Conservation (phyloP, 768 basidiomycete species). For the Steccherinum ochraceum region DNA sequence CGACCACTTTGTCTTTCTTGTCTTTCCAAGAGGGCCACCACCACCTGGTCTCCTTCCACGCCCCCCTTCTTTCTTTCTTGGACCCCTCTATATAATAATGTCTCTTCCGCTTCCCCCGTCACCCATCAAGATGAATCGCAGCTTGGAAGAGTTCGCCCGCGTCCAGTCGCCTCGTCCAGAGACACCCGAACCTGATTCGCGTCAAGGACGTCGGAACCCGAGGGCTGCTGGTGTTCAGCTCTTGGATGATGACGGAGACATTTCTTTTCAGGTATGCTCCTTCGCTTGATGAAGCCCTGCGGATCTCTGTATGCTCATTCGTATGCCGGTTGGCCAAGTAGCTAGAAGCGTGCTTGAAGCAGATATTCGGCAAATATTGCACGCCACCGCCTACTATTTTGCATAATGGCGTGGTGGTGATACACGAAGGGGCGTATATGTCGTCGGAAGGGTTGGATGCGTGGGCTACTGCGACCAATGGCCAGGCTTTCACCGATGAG, state of each 20-base stretch:
- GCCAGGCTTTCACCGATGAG: constrained; percentile 69
- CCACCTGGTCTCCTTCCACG: background rate
- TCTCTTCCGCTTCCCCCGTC: constrained; percentile 3
- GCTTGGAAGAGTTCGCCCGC: constrained; percentile 17
- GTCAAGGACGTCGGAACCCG: constrained; percentile 52
- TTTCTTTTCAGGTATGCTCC: constrained; percentile 51
- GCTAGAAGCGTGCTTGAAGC: constrained; percentile 65
- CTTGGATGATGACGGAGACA: constrained; percentile 64
- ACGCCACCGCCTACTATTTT: constrained; percentile 30
- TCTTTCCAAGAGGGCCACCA: background rate
- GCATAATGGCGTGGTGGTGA: constrained; percentile 11
- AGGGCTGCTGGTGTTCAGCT: constrained; percentile 42
- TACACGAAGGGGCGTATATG: constrained; percentile 47
- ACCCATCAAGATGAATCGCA: constrained; percentile 14
- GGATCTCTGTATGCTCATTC: background rate
- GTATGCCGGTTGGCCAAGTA: no score
- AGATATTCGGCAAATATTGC: constrained; percentile 79
- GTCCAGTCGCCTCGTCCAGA: constrained; percentile 46
- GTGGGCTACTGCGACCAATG: constrained; percentile 79
- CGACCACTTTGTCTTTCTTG: background rate
- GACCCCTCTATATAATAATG: background rate
- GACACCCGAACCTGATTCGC: constrained; percentile 56
- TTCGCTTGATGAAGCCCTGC: background rate
- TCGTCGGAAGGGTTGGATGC: constrained; percentile 56
- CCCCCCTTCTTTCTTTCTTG: background rate